Base-by-base conservation (phyloP, 257 asterid species). In the Capsicum pubescens region DNA sequence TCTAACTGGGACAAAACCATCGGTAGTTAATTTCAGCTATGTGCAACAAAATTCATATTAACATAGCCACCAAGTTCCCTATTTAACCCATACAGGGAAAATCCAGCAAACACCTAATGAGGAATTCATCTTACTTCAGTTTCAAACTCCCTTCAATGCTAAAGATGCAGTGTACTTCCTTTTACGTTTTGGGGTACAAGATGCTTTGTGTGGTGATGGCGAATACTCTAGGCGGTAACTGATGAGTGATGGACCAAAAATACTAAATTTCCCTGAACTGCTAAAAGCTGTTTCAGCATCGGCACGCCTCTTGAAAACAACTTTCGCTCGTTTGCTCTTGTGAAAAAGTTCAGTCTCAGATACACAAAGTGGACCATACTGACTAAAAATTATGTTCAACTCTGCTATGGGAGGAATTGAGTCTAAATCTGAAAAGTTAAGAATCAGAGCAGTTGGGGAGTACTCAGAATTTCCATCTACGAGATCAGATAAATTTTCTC, bases 281-380 rank as follows among this genome's bases (percentile, higher is more conserved):
- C 96, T 93, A 83, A 89, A 93, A 80, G 98, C 98, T 87, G 89
- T 86, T 59, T 92, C 96, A 19, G 97, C 98, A 79, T 93, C 94
- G 0, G 83, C 83, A 2, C 85, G 83, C 83, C 87, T 92, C 92
- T 86, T 90, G 88, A 93, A 95, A 36, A 92, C 86, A 80, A 95
- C 92, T 85, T 87, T 92, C 8, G 87, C 95, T 1, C 93, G 88
- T 83, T 90, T 95, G 91, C 92, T 90, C 88, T 92, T 92, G 86
- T 76, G 84, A 13, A 90, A 67, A 55, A 92, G 87, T 81, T 87
- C 61, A 44, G 96, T 93, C 83, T 84, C 84, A 1, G 93, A 91
- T 88, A 91, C 98, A 17, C 83, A 59, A 87, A 95, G 76, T 74
- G 93, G 91, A 35, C 98, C 98, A 57, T 85, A 91, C 63, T 84